These are phyloP conservation scores for Clathrus columnatus DNA, from an alignment of 768 basidiomycete species.

Conservation along the genomic window DNA sequence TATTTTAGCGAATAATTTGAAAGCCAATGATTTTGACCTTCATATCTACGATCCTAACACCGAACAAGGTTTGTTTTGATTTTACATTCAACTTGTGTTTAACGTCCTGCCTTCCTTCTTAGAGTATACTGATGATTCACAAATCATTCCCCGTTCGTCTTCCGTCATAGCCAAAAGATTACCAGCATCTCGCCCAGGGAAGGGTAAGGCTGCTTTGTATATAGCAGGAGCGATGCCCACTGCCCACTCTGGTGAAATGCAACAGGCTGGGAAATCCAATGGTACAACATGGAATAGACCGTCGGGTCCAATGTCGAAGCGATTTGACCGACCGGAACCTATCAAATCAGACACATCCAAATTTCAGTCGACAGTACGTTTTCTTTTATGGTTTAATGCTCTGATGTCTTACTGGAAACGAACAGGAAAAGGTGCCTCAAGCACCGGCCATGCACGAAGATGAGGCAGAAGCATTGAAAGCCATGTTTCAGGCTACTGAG, in stretches of 20 bases:
- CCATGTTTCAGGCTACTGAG: conserved; percentile 92
- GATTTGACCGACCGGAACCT: conserved; percentile 58
- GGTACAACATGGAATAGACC: conserved; percentile 52
- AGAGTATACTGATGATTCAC: conserved; percentile 91
- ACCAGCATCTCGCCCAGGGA: conserved; percentile 72
- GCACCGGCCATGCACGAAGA: conserved; percentile 42
- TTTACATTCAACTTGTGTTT: not conserved
- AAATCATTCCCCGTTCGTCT: conserved; percentile 88
- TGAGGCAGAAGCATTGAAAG: conserved; percentile 93
- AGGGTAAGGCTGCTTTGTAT: conserved; percentile 75
- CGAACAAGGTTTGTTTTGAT: conserved; percentile 64
- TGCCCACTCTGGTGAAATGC: conserved; percentile 6
- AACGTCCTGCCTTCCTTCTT: conserved; percentile 1
- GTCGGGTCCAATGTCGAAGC: conserved; percentile 62
- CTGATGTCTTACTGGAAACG: conserved; percentile 1
- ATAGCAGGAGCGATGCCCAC: conserved; percentile 35
- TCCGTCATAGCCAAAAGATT: conserved; percentile 90
- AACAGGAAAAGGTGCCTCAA: conserved; percentile 13
- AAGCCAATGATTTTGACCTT: conserved; percentile 96
- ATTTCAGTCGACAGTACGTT: conserved; percentile 15
- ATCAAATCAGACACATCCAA: conserved; percentile 47
- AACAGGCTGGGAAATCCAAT: conserved; percentile 6
- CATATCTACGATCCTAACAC: conserved; percentile 75
- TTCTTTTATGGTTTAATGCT: not conserved
- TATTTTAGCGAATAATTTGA: conserved; percentile 92